Evolutionary conservation across 257 asterid species (phyloP), one percentile per base, ranked within the genome.

Genomic region (Petunia axillaris): DNA sequence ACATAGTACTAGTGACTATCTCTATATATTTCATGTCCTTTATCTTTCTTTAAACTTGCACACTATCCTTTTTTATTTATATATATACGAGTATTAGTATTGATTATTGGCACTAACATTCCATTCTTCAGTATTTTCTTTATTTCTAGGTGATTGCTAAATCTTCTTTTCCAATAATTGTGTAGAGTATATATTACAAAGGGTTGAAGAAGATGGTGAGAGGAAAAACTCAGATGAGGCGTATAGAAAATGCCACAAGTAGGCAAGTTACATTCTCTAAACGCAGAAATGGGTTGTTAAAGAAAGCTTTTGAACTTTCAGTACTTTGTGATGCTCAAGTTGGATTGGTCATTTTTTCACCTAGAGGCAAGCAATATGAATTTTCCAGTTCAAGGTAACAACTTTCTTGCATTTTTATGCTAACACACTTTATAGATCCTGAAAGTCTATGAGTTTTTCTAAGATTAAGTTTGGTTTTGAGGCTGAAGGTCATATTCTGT

Each of bases 211-310:
- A 82, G 70, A 94, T 94, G 98, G 98, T 91, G 86, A 80, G 98
- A 80, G 98, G 98, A n/a, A 94, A 94, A 80, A 94, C 98, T 41
- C 91, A 93, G 92, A 89, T 94, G 97, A 83, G 93, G 95, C 97
- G 94, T 75, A 94, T 94, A 71, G 98, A 94, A 78, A 91, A 93
- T 92, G 96, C 95, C 4, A 91, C 98, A 5, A 93, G 98, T 88
- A 81, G 98, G 79, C 98, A 94, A 83, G 98, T 93, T 10, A 93
- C 98, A 77, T 93, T 94, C 95, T 94, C 98, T 1, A 94, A 94
- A 91, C 85, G 98, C 70, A 82, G 97, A 87, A 94, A 90, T 86
- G 97, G 98, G 8, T 85, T 94, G 65, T 89, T 92, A 4, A 94
- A 94, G 62, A 94, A 94, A 71, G 98, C 98, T 0, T 94, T 92